Base-by-base conservation (phyloP, 345 rosid genomes). In the Aquilaria malaccensis region DNA sequence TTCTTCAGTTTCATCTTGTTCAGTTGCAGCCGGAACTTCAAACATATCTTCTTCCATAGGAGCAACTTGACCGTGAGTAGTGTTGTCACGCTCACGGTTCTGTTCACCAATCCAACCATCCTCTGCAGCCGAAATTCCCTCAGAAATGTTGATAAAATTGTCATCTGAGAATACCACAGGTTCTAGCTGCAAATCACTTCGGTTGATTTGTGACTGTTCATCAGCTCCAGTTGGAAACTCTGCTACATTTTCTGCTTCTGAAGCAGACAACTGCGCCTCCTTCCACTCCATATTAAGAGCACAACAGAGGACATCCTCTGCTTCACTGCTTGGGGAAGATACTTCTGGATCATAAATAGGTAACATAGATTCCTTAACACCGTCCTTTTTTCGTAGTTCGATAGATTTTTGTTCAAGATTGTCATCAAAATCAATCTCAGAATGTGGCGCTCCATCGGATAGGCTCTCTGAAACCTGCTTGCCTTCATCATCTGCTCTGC, bases 241-340 rank as follows among this genome's bases (percentile, higher is more conserved):
- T 10, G 41, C 62, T 71, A 55, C 81, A 52, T 50, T 13, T 30
- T 64, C 74, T n/a, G 49, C 30, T 55, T 66, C 77, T 30, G 60
- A 60, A 47, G 52, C 49, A 15, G 73, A 65, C 58, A 30, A 58
- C 11, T 30, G 65, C 9, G 61, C 75, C 41, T 70, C 84, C 48
- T 76, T 81, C 88, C 85, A 78, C 47, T 79, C 95, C 85, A 76
- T 79, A 52, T 57, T 81, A 46, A 64, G 61, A 59, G 48, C 67
- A 46, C 80, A 78, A 62, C 74, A 73, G 53, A 31, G 45, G 62
- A 46, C 30, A 6, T 61, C 68, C 12, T 63, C 65, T 45, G 33
- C 71, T 58, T 75, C 65, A 14, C 22, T 33, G 62, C 60, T 72
- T 37, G 58, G 29, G 1, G 15, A 32, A 30, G 59, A 49, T 46